Base-by-base conservation (phyloP, 371 early-diverging fungal genomes). In the Saksenaea oblongispora region DNA sequence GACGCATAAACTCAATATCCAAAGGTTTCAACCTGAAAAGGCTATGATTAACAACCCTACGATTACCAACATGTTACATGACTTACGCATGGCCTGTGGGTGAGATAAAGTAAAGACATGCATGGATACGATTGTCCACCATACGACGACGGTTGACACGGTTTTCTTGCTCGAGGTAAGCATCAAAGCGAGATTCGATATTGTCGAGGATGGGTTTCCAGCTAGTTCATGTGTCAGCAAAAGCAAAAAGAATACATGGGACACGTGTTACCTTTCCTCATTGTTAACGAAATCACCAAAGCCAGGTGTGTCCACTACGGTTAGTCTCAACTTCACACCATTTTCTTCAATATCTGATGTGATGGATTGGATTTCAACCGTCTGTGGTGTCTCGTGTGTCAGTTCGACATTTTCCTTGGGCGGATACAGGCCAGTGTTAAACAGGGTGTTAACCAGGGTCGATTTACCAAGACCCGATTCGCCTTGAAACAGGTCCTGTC, bases 371-470 rank as follows among this genome's bases (percentile, higher is more conserved):
- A 98, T 92, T 60, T 94, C 96, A 27, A 98, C 95, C 34, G 96
- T 95, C 76, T 95, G 95, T 60, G 91, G 91, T 22, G 91, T 89
- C 63, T 96, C 96, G 42, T 86, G 86, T 10, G 92, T 84, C 28
- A 90, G 89, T 63, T 91, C 92, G 66, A 88, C 86, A 66, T 86
- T 79, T 67, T 95, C 93, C 72, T 88, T 89, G 57, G 87, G 83
- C 34, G 96, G 96, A 80, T 97, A 96, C 31, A 99, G 79, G 57
- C 89, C 83, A 34, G 95, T 90, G 79, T 94, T 95, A 86, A 99
- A 99, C 61, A 99, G 84, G 36, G 99, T 98, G 89, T 98, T 99
- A 69, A 99, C 91, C 22, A 99, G 84, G n/a, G 99, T 99, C n/a
- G 99, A 95, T 84, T 99, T 97, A 62, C 99, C 99, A 56, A 99